A percentile compares a stretch with the other conserved stretches of the same genome.
These are phyloP conservation scores for Ramaria sp. DNA, from an alignment of 768 basidiomycete genomes.

Conservation along the genomic window DNA sequence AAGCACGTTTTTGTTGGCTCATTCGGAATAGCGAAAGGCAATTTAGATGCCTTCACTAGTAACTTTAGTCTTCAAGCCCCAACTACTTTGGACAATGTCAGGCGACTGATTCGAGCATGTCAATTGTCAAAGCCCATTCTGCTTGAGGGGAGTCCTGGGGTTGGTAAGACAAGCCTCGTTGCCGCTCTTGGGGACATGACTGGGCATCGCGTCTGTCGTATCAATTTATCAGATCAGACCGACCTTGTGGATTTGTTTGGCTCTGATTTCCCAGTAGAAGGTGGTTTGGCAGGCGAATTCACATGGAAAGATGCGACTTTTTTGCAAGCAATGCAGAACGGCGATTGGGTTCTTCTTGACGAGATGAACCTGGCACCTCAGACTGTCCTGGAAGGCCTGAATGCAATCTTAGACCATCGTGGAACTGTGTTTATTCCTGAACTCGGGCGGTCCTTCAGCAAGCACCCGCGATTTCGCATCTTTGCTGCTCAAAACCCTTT, in stretches of 20 bases:
- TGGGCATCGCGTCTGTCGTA: constrained; percentile 75
- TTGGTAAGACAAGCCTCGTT: constrained; percentile 93
- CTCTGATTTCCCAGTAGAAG: constrained; percentile 90
- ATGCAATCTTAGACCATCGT: constrained; percentile 91
- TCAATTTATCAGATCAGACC: constrained; percentile 97
- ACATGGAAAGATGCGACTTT: constrained; percentile 98
- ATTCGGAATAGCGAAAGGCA: constrained; percentile 62
- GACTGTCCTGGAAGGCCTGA: constrained; percentile 91
- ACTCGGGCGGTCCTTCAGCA: constrained; percentile 74
- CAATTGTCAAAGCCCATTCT: constrained; percentile 88
- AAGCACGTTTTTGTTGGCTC: constrained; percentile 50
- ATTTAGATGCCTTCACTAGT: constrained; percentile 21
- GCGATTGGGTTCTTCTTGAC: constrained; percentile 95
- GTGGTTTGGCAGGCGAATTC: constrained; percentile 84
- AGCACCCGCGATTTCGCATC: constrained; percentile 91
- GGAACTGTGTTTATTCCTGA: constrained; percentile 94
- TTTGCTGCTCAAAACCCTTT: constrained; percentile 98
- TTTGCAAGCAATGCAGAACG: constrained; percentile 84
- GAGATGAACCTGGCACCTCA: constrained; percentile 99
- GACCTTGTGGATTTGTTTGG: constrained; percentile 95
- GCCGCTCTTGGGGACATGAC: constrained; percentile 73
- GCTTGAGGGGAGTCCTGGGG: constrained; percentile 94
- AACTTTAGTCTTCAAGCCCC: constrained; percentile 79
- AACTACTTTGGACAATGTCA: constrained; percentile 78
- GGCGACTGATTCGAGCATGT: constrained; percentile 81